phyloP scores from a whole-genome alignment of 2,329 filamentous ascomycete species.

The Fusarium tupiense region DNA sequence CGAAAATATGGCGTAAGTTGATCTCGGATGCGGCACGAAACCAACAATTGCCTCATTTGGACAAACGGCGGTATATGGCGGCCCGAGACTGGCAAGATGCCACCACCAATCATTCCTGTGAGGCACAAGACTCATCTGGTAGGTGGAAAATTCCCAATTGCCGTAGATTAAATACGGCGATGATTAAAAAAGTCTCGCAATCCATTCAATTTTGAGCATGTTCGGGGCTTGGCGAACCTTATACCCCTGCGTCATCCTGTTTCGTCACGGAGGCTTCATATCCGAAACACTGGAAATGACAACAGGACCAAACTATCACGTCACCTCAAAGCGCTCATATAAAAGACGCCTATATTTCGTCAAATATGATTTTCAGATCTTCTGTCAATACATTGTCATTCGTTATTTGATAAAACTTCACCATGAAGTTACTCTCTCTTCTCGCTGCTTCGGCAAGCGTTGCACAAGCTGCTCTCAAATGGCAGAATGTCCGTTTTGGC shows the following conservation, averaged over 20 bases:
- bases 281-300: conserved; percentile 1
- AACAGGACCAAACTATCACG: neutral
- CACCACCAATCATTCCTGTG: neutral
- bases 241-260: neutral
- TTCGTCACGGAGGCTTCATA: conserved; percentile 11
- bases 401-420: neutral
- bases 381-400: neutral
- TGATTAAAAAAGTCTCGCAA: neutral
- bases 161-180: neutral
- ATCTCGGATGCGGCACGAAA: neutral
- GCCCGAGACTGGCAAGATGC: neutral
- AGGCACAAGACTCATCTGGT: neutral
- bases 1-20: neutral
- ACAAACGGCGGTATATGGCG: neutral
- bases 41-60: neutral
- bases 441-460: conserved; percentile 10
- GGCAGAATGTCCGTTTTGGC: conserved; percentile 33
- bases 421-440: conserved; percentile 21
- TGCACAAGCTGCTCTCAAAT: conserved; percentile 17
- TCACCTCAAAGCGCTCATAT: neutral
- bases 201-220: neutral
- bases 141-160: neutral
- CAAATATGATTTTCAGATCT: neutral
- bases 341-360: neutral
- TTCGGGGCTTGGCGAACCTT: neutral